Conservation (phyloP, 805 yeast species). For the Schwanniomyces sp. region DNA sequence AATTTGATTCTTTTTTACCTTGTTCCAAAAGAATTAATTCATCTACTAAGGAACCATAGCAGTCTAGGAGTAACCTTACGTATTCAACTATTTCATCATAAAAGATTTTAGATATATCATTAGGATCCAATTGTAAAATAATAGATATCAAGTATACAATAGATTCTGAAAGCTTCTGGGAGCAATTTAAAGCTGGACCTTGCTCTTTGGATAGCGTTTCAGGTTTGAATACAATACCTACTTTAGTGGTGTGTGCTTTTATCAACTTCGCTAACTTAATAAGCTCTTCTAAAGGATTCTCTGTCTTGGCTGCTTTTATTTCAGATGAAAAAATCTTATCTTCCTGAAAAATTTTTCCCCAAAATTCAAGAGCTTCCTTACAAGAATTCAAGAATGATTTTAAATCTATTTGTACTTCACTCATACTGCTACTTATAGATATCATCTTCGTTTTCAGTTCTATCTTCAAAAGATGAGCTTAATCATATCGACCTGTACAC, state of each 20-base stretch:
- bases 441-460: neutral
- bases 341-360: slow-evolving; percentile 17
- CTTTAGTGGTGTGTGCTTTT: slow-evolving; percentile 75
- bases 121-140: slow-evolving; percentile 27
- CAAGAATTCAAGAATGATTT: slow-evolving; percentile 22
- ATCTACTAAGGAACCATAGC: slow-evolving; percentile 9
- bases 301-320: slow-evolving; percentile 31
- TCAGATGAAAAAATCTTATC: slow-evolving; percentile 14
- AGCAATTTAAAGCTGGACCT: slow-evolving; percentile 49
- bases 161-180: slow-evolving; percentile 46
- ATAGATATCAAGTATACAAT: slow-evolving; percentile 48
- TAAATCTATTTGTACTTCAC: slow-evolving; percentile 20
- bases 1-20: slow-evolving; percentile 1
- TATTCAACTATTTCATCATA: slow-evolving; percentile 31
- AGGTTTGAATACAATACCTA: slow-evolving; percentile 69
- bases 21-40: slow-evolving; percentile 14
- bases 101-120: slow-evolving; percentile 35
- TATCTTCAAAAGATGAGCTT: neutral
- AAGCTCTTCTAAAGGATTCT: slow-evolving; percentile 55
- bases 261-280: slow-evolving; percentile 57
- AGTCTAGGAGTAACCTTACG: slow-evolving; percentile 11
- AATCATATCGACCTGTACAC: neutral
- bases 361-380: slow-evolving; percentile 29
- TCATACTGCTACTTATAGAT: slow-evolving; percentile 6
- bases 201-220: slow-evolving; percentile 40